phyloP scores from a whole-genome alignment of 805 yeast genomes.

The Starmerella vaccinii region DNA sequence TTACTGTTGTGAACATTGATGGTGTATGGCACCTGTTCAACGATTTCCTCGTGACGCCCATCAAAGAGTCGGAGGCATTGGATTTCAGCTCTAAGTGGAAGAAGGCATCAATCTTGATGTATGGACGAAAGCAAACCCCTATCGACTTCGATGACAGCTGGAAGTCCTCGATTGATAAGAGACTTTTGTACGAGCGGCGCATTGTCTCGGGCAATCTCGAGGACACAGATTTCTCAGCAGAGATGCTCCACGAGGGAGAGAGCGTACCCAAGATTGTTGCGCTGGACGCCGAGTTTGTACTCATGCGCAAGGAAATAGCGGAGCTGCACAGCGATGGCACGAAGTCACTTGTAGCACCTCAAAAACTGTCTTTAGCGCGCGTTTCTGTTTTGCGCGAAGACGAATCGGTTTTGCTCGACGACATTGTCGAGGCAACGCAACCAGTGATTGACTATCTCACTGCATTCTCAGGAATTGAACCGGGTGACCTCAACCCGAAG shows the following conservation, averaged over 20 bases:
- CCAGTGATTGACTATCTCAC: conserved; percentile 76
- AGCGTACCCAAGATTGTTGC: conserved; percentile 77
- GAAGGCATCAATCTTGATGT: conserved; percentile 39
- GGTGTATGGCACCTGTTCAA: conserved; percentile 70
- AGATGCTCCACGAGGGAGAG: conserved; percentile 51
- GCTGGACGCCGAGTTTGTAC: conserved; percentile 93
- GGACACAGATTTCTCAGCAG: conserved; percentile 33
- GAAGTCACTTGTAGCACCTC: conserved; percentile 62
- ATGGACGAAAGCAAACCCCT: conserved; percentile 11
- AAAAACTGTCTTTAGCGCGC: conserved; percentile 68
- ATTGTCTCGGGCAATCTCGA: conserved; percentile 60
- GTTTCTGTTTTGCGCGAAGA: conserved; percentile 61
- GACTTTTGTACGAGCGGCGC: conserved; percentile 62
- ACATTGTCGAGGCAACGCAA: conserved; percentile 65
- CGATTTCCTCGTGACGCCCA: conserved; percentile 74
- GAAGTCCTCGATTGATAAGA: conserved; percentile 45
- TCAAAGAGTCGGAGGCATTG: conserved; percentile 68
- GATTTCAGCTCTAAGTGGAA: conserved; percentile 72
- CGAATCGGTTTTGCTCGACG: conserved; percentile 58
- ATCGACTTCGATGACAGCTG: conserved; percentile 39
- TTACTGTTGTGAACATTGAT: conserved; percentile 29
- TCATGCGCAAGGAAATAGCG: conserved; percentile 61
- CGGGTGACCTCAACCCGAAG: conserved; percentile 73
- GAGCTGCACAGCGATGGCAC: conserved; percentile 69
- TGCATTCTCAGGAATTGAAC: conserved; percentile 83